These are phyloP conservation scores for Gautieria morchelliformis DNA, from an alignment of 768 basidiomycete genomes.

Conservation along the genomic window DNA sequence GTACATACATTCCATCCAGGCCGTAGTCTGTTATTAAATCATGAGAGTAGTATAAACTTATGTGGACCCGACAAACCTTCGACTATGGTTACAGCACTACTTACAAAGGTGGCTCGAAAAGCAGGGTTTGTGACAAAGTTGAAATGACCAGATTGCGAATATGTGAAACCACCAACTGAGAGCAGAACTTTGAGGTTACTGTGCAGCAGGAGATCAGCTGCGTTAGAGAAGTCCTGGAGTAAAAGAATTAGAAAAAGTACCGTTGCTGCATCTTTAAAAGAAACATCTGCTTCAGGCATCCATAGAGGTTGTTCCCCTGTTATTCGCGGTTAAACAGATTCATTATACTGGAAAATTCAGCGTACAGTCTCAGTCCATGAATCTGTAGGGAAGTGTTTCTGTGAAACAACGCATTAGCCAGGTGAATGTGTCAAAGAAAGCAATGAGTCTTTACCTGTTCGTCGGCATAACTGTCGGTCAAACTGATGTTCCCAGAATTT, in stretches of 20 bases:
- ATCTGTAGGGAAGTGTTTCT: constrained; percentile 68
- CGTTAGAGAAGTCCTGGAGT: neutral
- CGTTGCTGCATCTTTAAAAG: constrained; percentile 53
- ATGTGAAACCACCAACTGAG: constrained; percentile 58
- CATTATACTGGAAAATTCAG: neutral
- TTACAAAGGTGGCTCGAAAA: constrained; percentile 48
- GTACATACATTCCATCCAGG: constrained; percentile 62
- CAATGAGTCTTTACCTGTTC: constrained; percentile 35
- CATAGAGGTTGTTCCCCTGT: constrained; percentile 68
- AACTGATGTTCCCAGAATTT: constrained; percentile 46
- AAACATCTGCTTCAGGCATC: constrained; percentile 66
- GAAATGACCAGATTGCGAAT: constrained; percentile 62
- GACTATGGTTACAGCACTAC: constrained; percentile 49
- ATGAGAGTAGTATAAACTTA: neutral
- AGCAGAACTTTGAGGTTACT: constrained; percentile 43
- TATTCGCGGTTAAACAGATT: neutral
- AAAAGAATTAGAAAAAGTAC: constrained; percentile 9
- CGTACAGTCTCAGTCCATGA: constrained; percentile 49
- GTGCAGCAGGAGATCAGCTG: neutral
- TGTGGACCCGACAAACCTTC: constrained; percentile 20
- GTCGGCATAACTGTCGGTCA: constrained; percentile 73
- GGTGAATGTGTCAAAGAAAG: neutral
- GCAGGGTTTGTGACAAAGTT: constrained; percentile 45
- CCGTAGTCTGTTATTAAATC: constrained; percentile 45
- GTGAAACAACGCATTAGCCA: constrained; percentile 3